Percentiles rank a stretch among this genome's conserved stretches.
Conservation (phyloP, 805 yeast genomes). For the Lipomyces oligophaga region DNA sequence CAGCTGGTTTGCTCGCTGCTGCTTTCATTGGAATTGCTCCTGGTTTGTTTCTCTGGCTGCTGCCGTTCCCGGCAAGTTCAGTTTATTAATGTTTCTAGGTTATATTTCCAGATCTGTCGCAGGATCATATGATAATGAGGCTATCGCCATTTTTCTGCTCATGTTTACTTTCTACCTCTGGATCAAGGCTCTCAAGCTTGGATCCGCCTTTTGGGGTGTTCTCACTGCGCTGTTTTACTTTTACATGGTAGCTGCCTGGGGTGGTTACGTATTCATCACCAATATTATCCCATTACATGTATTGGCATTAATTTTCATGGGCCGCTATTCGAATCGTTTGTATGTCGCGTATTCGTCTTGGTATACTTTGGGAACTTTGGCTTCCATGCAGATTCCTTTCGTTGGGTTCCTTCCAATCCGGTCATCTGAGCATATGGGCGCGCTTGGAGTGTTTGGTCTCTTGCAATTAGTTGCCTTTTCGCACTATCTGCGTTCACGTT, state of each 20-base stretch:
- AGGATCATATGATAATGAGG: constrained; percentile 98
- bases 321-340: constrained; percentile 77
- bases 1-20: constrained; percentile 90
- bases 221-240: constrained; percentile 85
- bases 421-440: constrained; percentile 97
- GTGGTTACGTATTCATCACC: constrained; percentile 98
- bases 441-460: constrained; percentile 94
- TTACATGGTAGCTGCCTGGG: constrained; percentile 99
- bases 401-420: constrained; percentile 96
- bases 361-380: constrained; percentile 96
- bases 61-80: too few species aligned
- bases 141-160: constrained; percentile 91
- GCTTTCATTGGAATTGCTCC: constrained; percentile 97
- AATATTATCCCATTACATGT: constrained; percentile 95
- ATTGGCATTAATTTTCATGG: constrained; percentile 86
- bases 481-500: constrained; percentile 68
- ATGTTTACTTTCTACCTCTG: constrained; percentile 95
- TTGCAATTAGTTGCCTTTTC: constrained; percentile 87
- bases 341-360: constrained; percentile 93
- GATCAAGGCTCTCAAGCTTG: constrained; percentile 90
- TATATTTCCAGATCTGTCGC: constrained; percentile 98
- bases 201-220: constrained; percentile 80
- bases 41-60: constrained; percentile 47
- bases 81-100: too few species aligned
- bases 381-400: constrained; percentile 98